Base-by-base conservation (phyloP, 257 asterid genomes). In the Rehmannia glutinosa region DNA sequence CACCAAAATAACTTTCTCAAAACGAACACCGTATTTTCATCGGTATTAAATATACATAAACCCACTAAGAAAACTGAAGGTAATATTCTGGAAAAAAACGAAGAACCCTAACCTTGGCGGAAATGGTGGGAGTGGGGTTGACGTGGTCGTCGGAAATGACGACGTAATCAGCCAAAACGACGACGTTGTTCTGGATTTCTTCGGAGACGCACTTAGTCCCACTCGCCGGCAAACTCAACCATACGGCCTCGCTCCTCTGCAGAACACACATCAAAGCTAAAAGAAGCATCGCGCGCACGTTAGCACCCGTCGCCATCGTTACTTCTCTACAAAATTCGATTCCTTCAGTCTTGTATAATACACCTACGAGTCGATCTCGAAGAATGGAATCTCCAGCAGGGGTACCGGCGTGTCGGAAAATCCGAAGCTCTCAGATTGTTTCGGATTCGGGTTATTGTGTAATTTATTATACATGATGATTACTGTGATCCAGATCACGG, bases 171-270 rank as follows among this genome's bases (percentile, higher is more conserved):
- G 91, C 84, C 75, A 92, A 74, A 78, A 92, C 98, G 73, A 92
- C 86, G 57, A 92, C 95, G 86, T 85, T 89, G 73, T 65, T 87
- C 73, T 89, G 97, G 73, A 89, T 79, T 78, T 89, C 96, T 74
- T 92, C 98, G 54, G 97, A 89, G 3, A 89, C 89, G 67, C 97
- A 92, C 75, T 92, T 92, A 6, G 96, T 84, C 39, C 95, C 96
- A 6, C 64, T 67, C 62, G 92, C 41, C 52, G 97, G 96, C 66
- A 92, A 62, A 72, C 61, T 81, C 87, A 92, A 63, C 98, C 97
- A 92, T 61, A 92, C 67, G 62, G 95, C 94, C 54, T 73, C 80
- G 70, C 81, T 58, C 55, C 64, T 68, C 68, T 39, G 77, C 70
- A 77, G 47, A 16, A 77, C 67, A 39, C 73, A 82, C 32, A 76